Evolutionary conservation across 305 asterid genomes (phyloP).

Genomic region (Fraxinus paxiana): DNA sequence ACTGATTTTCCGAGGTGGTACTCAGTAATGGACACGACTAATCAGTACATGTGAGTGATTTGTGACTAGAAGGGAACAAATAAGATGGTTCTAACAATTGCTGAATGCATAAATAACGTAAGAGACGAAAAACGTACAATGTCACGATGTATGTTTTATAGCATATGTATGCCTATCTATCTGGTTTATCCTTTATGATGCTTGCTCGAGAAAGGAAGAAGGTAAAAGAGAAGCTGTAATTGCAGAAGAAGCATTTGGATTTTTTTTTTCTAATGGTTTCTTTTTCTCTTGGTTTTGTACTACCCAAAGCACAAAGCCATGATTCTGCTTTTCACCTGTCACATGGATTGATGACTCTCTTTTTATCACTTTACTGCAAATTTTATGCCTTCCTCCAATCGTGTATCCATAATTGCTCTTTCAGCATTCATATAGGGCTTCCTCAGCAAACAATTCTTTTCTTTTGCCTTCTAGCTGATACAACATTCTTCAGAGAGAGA

Average conservation of each 20-base stretch:
- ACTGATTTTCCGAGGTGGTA: background rate
- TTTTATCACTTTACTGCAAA: background rate
- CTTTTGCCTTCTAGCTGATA: conserved; percentile 13
- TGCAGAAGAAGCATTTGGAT: background rate
- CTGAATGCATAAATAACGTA: background rate
- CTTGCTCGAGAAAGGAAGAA: background rate
- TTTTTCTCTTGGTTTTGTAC: too few relatives aligned
- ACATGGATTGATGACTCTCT: background rate
- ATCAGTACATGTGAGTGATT: background rate
- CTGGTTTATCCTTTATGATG: background rate
- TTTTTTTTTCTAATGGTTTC: background rate
- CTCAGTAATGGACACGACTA: background rate
- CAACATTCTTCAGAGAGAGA: background rate
- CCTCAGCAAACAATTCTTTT: conserved; percentile 37
- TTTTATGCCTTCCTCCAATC: background rate
- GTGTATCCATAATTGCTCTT: background rate
- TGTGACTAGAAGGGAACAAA: background rate
- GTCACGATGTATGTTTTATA: background rate
- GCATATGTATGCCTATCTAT: background rate
- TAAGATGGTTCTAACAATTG: background rate
- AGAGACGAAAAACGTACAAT: background rate
- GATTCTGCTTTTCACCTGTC: background rate
- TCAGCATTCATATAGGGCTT: conserved; percentile 23
- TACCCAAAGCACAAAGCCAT: background rate
- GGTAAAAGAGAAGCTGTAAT: background rate